Evolutionary conservation across 164 flowering plant species (phyloP), one percentile per base, ranked within the genome.

Genomic region (Vitis amurensis): DNA sequence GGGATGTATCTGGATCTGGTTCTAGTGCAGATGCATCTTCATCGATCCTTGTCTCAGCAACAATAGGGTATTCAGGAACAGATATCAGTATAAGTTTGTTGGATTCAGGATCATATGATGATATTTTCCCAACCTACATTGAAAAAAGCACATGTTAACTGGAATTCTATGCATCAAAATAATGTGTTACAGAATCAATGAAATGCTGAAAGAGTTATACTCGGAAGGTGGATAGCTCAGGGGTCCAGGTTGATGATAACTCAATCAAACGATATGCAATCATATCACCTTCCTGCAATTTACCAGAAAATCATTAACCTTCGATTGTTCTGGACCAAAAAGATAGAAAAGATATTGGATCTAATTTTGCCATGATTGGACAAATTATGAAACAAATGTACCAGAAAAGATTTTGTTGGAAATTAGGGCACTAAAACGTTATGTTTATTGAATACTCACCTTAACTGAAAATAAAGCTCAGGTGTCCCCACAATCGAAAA

Each of bases 221-320:
- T 61, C 99, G 85, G 75, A 79, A 91, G 16, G 95, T 70, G 71
- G 97, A 87, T 66, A 91, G 74, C 74, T 93, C 98, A 30, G 99
- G 99, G 72, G 84, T 84, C 95, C 96, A 92, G 16, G 91, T 79
- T 15, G 97, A 89, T 53, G 98, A 86, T 70, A 96, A 76, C 81
- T 93, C 98, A 75, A 96, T 79, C 74, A 96, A 57, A 61, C 97
- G 91, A 83, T 96, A 96, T 63, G 99, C 98, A 73, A 96, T 62
- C 15, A 83, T 67, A 79, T 93, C 92, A 70, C 96, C 98, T 75
- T 76, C 89, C 99, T 96, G 85, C 77, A 79, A 56, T 64, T 71
- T 19, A 68, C 14, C 3, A 56, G 68, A 63, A 62, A 65, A 13
- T 6, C n/a, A 67, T n/a, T 51, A 64, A 11, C 30, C 29, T 14